phyloP scores from a whole-genome alignment of 2,329 filamentous ascomycete species.

The Aspergillus proliferans region DNA sequence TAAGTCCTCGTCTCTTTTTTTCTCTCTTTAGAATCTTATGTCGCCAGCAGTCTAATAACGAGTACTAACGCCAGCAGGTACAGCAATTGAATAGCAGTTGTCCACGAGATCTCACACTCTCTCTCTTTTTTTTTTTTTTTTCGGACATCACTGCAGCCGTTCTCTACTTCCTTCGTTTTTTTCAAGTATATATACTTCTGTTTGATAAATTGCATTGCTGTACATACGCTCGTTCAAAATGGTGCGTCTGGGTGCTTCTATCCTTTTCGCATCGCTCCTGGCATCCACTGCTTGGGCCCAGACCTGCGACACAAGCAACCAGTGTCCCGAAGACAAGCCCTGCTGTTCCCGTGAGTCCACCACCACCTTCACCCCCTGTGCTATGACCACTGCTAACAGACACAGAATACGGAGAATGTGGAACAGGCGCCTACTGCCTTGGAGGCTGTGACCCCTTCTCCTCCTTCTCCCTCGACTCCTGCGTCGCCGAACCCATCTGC shows the following conservation, averaged over 20 bases:
- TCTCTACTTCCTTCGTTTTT: neutral
- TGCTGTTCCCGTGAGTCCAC: constrained; percentile 69
- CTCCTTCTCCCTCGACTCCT: constrained; percentile 60
- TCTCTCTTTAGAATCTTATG: no score
- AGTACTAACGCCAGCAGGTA: neutral
- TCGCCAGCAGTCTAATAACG: no score
- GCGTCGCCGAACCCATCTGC: constrained; percentile 65
- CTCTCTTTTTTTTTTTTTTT: neutral
- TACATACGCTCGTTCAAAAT: constrained; percentile 16
- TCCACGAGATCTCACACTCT: no score
- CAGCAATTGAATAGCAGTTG: neutral
- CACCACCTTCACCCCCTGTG: neutral
- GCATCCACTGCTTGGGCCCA: constrained; percentile 24
- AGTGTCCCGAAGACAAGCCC: constrained; percentile 66
- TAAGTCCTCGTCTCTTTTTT: no score
- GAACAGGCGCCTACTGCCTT: constrained; percentile 88
- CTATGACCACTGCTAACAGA: constrained; percentile 1
- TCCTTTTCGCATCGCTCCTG: constrained; percentile 29
- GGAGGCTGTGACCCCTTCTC: constrained; percentile 87
- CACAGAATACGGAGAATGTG: constrained; percentile 84
- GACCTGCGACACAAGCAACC: constrained; percentile 40
- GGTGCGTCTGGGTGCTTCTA: constrained; percentile 29
- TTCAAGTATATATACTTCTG: neutral
- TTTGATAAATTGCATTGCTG: neutral
- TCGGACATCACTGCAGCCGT: neutral